Percentiles rank a stretch among this genome's conserved stretches.
Evolutionary conservation across 129 eudicot genomes (phyloP).

Genomic region (Ambrosia artemisiifolia): DNA sequence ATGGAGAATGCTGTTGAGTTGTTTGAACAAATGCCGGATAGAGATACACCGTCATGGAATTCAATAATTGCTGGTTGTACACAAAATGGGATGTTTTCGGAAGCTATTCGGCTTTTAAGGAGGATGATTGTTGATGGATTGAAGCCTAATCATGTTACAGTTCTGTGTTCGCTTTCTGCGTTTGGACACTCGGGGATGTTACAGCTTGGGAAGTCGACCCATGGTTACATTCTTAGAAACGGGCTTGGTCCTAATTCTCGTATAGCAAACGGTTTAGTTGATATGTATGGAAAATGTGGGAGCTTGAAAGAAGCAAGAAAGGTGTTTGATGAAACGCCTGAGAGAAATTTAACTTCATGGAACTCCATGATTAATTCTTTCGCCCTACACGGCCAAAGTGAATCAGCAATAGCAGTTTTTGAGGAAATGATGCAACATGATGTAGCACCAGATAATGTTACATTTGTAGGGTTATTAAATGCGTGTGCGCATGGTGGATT

Average conservation of each 20-base stretch:
- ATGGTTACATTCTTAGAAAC: slow-evolving; percentile 48
- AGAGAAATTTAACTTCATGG: slow-evolving; percentile 60
- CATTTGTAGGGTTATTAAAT: slow-evolving; percentile 63
- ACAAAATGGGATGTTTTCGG: slow-evolving; percentile 67
- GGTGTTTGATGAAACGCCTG: slow-evolving; percentile 41
- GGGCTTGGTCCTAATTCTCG: slow-evolving; percentile 40
- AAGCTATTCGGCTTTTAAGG: slow-evolving; percentile 52
- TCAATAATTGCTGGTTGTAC: slow-evolving; percentile 63
- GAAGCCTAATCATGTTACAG: slow-evolving; percentile 65
- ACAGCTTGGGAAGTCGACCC: slow-evolving; percentile 70
- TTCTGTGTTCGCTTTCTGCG: slow-evolving; percentile 56
- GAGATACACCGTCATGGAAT: slow-evolving; percentile 71
- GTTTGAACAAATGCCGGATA: slow-evolving; percentile 71
- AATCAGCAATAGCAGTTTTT: slow-evolving; percentile 47
- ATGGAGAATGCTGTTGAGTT: slow-evolving; percentile 60
- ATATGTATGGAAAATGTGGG: slow-evolving; percentile 90
- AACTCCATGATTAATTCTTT: slow-evolving; percentile 65
- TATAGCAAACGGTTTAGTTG: slow-evolving; percentile 53
- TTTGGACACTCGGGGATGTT: slow-evolving; percentile 72
- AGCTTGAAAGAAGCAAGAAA: slow-evolving; percentile 55
- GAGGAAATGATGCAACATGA: slow-evolving; percentile 49
- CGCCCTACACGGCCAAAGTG: slow-evolving; percentile 58
- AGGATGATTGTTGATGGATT: slow-evolving; percentile 44
- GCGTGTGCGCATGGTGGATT: slow-evolving; percentile 90
- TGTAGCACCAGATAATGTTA: slow-evolving; percentile 55